These are phyloP conservation scores for Saccharomycopsis sp. DNA, from an alignment of 805 yeast species.

Conservation along the genomic window DNA sequence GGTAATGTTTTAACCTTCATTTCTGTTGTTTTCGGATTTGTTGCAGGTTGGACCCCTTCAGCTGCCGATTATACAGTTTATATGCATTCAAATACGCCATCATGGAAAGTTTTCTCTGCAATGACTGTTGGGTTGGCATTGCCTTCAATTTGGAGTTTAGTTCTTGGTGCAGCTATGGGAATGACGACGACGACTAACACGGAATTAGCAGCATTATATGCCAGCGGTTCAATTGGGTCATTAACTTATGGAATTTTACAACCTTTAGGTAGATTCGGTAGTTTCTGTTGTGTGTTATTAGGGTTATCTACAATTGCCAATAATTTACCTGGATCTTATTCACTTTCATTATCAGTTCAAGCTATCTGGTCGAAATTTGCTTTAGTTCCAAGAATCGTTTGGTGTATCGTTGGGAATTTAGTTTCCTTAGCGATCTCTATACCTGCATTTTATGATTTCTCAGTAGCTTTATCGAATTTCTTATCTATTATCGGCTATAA, in stretches of 20 bases:
- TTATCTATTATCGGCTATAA: conserved; percentile 91
- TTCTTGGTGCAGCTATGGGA: conserved; percentile 81
- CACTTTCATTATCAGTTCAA: conserved; percentile 82
- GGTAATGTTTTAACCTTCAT: conserved; percentile 77
- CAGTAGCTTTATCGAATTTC: conserved; percentile 68
- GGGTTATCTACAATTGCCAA: conserved; percentile 85
- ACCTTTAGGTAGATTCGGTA: conserved; percentile 77
- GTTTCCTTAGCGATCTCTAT: conserved; percentile 79
- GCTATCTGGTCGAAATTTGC: conserved; percentile 71
- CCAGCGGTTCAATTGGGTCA: conserved; percentile 64
- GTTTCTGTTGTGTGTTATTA: conserved; percentile 77
- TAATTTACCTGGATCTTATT: conserved; percentile 91
- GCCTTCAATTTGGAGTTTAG: conserved; percentile 68
- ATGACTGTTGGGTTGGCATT: conserved; percentile 56
- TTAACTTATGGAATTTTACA: conserved; percentile 73
- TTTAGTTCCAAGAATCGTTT: conserved; percentile 70
- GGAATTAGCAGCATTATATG: conserved; percentile 44
- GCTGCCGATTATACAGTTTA: conserved; percentile 91
- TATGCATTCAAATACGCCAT: conserved; percentile 61
- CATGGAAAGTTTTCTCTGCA: conserved; percentile 53
- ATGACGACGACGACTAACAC: conserved; percentile 49
- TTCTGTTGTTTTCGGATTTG: conserved; percentile 77
- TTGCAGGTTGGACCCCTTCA: conserved; percentile 91
- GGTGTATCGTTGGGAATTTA: conserved; percentile 74
- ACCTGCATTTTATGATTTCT: conserved; percentile 76